Evolutionary conservation across 192 early-diverging fungal species (phyloP), one percentile per base, ranked within the genome.

Genomic region (Coemansia sp.): DNA sequence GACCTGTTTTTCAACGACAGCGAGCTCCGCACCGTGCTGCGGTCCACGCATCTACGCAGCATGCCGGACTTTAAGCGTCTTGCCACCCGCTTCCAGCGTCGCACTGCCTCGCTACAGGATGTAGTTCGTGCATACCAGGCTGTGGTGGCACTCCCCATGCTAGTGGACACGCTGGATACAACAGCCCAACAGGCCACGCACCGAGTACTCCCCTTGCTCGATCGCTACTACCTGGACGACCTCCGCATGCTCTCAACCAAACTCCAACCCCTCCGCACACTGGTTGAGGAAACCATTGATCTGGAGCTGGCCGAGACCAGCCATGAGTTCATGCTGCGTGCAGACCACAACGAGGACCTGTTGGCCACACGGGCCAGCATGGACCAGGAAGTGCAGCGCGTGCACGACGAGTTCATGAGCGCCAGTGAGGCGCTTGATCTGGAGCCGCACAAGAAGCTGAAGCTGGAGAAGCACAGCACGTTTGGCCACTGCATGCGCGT

Each of bases 281-380:
- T 98, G 64, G 92, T 96, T 7, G 97, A 97, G 70, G 90, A 89
- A 6, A 94, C 91, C 0, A 86, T 97, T 31, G 97, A 97, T 71
- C 72, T 96, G 48, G 85, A 84, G 10, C 92, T 94, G 30, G 84
- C 89, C 0, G 92, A 6, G 34, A 11, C 94, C 30, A 64, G 82
- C 45, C 94, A 97, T 68, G 92, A 96, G 63, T 97, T 90, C 61
- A 70, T 92, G 22, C 88, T 98, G 57, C 91, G 91, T 41, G 79
- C 95, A 0, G 91, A 94, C 36, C 92, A 91, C 77, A 89, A 96
- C 71, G 78, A 85, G 23, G 73, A 52, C 7, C 42, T 83, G n/a
- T 61, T 64, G 47, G 79, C 78, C 40, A 65, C 67, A 42, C 54
- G 57, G 61, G 64, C 50, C 8, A 62, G 75, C 50, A 89, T 92